Conservation (phyloP, 2,329 filamentous ascomycete species). For the Xylariaceae sp. region DNA sequence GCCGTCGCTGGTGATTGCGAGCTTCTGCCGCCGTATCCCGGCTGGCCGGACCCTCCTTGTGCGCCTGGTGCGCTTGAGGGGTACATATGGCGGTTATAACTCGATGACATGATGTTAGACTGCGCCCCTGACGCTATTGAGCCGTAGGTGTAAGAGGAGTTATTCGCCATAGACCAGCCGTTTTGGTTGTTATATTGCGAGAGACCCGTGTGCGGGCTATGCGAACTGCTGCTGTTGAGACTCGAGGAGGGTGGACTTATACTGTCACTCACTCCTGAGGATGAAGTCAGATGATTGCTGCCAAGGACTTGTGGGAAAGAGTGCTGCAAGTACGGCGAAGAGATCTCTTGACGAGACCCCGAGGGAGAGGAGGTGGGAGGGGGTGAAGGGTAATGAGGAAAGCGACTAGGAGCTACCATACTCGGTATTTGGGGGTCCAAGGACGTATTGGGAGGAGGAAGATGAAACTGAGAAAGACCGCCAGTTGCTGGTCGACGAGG, state of each 20-base stretch:
- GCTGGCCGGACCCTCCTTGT: slow-evolving; percentile 11
- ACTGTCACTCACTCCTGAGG: slow-evolving; percentile 50
- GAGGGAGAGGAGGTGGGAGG: slow-evolving; percentile 8
- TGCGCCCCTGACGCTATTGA: slow-evolving; percentile 50
- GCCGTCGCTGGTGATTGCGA: slow-evolving; percentile 54
- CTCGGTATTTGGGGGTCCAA: slow-evolving; percentile 34
- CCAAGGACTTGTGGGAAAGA: slow-evolving; percentile 5
- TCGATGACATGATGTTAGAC: slow-evolving; percentile 42
- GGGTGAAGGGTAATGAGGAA: slow-evolving; percentile 12
- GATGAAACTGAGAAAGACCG: slow-evolving; percentile 49
- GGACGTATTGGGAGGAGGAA: slow-evolving; percentile 32
- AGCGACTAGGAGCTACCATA: slow-evolving; percentile 27
- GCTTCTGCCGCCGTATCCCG: slow-evolving; percentile 43
- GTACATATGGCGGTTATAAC: slow-evolving; percentile 34
- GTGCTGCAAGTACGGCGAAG: slow-evolving; percentile 7
- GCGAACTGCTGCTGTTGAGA: slow-evolving; percentile 55
- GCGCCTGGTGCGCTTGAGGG: slow-evolving; percentile 31
- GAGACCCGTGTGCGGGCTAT: slow-evolving; percentile 49
- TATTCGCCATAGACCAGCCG: slow-evolving; percentile 55
- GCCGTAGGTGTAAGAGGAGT: slow-evolving; percentile 49
- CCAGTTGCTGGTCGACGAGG: slow-evolving; percentile 65
- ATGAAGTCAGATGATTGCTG: slow-evolving; percentile 35
- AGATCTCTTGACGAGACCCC: slow-evolving; percentile 10
- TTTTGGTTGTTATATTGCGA: slow-evolving; percentile 53
- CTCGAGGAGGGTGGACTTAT: slow-evolving; percentile 58